Conservation (phyloP, 2,329 filamentous ascomycete species). For the Aciculosporium take region DNA sequence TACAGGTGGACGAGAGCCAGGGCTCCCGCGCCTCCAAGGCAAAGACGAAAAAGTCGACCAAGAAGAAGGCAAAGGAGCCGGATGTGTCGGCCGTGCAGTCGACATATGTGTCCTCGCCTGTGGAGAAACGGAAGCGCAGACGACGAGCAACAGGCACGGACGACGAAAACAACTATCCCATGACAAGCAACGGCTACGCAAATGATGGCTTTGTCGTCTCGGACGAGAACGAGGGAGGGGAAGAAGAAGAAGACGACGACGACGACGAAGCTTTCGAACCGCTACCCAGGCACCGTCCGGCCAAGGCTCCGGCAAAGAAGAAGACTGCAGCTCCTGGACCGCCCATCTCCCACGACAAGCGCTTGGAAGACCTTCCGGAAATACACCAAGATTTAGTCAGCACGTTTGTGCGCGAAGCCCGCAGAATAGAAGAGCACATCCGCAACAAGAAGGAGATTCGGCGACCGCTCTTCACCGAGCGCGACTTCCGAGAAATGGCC, state of each 20-base stretch:
- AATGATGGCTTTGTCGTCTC: constrained; percentile 35
- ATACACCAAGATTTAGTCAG: constrained; percentile 50
- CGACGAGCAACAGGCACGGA: constrained; percentile 15
- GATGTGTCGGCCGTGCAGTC: constrained; percentile 27
- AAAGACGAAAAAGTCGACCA: constrained; percentile 21
- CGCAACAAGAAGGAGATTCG: constrained; percentile 44
- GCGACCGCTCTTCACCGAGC: constrained; percentile 51
- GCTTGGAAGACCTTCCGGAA: constrained; percentile 38
- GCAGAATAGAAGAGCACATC: constrained; percentile 43
- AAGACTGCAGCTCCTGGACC: constrained; percentile 24
- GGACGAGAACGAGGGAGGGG: constrained; percentile 17
- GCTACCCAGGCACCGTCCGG: constrained; percentile 23
- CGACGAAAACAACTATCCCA: constrained; percentile 24
- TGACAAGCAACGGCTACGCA: constrained; percentile 32
- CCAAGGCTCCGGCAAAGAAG: constrained; percentile 16
- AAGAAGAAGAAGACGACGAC: constrained; percentile 19
- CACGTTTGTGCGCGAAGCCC: constrained; percentile 50
- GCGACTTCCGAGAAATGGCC: constrained; percentile 58
- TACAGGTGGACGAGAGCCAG: constrained; percentile 22
- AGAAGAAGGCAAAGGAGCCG: constrained; percentile 21
- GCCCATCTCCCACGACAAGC: constrained; percentile 43
- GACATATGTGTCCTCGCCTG: constrained; percentile 39
- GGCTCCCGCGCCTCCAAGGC: constrained; percentile 17
- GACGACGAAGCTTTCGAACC: constrained; percentile 34
- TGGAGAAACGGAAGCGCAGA: constrained; percentile 21